phyloP scores from a whole-genome alignment of 805 yeast genomes.

The Teunomyces atbi region DNA sequence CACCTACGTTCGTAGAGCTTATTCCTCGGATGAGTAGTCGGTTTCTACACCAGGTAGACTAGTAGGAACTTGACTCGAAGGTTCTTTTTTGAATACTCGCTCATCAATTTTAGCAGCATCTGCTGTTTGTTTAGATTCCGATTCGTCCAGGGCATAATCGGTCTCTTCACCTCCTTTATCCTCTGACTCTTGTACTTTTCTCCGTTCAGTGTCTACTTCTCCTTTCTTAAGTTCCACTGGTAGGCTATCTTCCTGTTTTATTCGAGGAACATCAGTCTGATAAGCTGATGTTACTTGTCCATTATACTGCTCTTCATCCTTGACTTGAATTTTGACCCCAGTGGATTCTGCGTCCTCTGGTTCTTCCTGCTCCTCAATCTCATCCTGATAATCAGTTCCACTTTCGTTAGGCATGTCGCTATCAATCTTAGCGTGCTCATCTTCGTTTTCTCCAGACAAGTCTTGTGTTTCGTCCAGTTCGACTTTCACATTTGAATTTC shows the following conservation, averaged over 20 bases:
- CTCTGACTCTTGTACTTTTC: slow-evolving; percentile 4
- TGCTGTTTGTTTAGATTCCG: background rate
- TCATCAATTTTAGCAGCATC: background rate
- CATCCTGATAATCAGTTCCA: background rate
- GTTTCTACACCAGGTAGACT: slow-evolving; percentile 6
- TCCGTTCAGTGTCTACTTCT: slow-evolving; percentile 5
- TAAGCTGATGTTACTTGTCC: background rate
- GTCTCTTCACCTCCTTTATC: slow-evolving; percentile 8
- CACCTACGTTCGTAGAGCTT: background rate
- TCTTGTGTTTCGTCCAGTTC: slow-evolving; percentile 9
- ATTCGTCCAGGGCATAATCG: background rate
- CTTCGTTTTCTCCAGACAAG: background rate
- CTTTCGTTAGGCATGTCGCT: background rate
- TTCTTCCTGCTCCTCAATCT: background rate
- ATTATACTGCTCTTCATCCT: slow-evolving; percentile 7
- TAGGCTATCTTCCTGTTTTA: background rate
- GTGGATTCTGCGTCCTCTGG: background rate
- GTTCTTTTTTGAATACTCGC: background rate
- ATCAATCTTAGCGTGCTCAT: background rate
- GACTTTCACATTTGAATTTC: slow-evolving; percentile 9
- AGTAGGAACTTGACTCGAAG: background rate
- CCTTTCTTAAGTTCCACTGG: background rate
- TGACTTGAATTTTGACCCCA: background rate
- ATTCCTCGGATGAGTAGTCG: slow-evolving; percentile 5
- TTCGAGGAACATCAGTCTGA: background rate